Percentiles rank a stretch among this genome's conserved stretches.
Evolutionary conservation across 345 rosid genomes (phyloP).

Genomic region (Salix caprea): DNA sequence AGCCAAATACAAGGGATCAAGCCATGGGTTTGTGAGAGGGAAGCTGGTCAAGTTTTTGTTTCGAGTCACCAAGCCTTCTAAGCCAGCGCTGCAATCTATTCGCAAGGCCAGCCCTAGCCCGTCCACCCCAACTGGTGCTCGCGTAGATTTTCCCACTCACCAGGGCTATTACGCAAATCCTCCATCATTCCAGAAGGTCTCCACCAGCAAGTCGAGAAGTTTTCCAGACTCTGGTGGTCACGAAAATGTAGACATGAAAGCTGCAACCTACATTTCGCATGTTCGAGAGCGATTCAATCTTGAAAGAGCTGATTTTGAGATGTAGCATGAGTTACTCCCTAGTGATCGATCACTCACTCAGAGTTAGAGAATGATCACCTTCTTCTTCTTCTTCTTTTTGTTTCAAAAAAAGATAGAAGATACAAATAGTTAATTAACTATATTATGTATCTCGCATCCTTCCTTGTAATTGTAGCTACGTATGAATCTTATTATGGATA

Average conservation of each 20-base stretch:
- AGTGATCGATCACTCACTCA: background rate
- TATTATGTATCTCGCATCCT: background rate
- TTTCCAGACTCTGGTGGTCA: slow-evolving; percentile 26
- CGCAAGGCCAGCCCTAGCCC: slow-evolving; percentile 6
- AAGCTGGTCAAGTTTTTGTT: slow-evolving; percentile 25
- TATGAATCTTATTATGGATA: background rate
- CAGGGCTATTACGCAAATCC: background rate
- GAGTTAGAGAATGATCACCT: background rate
- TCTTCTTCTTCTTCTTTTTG: background rate
- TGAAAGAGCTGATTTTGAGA: slow-evolving; percentile 19
- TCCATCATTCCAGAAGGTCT: background rate
- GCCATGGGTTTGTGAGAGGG: slow-evolving; percentile 18
- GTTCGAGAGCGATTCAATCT: slow-evolving; percentile 41
- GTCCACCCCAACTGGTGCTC: background rate
- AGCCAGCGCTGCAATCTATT: background rate
- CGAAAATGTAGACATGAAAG: slow-evolving; percentile 42
- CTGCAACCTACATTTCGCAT: slow-evolving; percentile 32
- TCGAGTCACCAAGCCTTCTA: slow-evolving; percentile 6
- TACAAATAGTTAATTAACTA: background rate
- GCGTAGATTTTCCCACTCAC: background rate
- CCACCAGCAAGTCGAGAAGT: background rate
- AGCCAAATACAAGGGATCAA: slow-evolving; percentile 16
- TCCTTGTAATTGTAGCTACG: background rate
- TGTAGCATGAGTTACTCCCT: background rate
- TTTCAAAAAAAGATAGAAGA: too few relatives aligned